These are phyloP conservation scores for Verticillium dahliae DNA, from an alignment of 2,329 filamentous ascomycete genomes.

Conservation along the genomic window DNA sequence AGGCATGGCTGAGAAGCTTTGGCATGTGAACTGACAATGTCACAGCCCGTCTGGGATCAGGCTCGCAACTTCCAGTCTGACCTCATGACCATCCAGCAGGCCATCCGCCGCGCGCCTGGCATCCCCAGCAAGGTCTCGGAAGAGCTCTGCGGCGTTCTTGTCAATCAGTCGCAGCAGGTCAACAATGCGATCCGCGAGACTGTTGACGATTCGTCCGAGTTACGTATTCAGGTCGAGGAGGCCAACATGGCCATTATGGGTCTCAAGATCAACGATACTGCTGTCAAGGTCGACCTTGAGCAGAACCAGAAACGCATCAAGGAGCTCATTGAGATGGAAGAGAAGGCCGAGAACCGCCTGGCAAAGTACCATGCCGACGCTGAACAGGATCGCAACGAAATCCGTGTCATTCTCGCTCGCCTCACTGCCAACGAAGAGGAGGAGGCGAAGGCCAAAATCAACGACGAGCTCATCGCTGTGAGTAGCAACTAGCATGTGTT, in stretches of 20 bases:
- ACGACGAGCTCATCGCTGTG: neutral
- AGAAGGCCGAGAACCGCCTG: constrained; percentile 13
- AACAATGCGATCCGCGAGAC: constrained; percentile 14
- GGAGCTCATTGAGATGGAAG: constrained; percentile 15
- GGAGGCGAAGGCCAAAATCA: constrained; percentile 11
- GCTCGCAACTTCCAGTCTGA: constrained; percentile 10
- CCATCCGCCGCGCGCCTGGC: constrained; percentile 11
- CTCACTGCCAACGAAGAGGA: constrained; percentile 11
- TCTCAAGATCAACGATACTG: constrained; percentile 10
- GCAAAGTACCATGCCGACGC: constrained; percentile 9
- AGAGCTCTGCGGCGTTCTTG: constrained; percentile 9
- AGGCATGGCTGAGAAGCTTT: neutral
- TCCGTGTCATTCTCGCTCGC: constrained; percentile 8
- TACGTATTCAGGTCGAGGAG: constrained; percentile 21
- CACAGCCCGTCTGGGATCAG: constrained; percentile 9
- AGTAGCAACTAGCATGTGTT: neutral
- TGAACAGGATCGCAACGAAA: constrained; percentile 9
- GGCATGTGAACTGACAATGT: neutral
- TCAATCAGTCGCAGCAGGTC: constrained; percentile 20
- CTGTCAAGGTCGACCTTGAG: constrained; percentile 6
- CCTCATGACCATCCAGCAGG: constrained; percentile 12
- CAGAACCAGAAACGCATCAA: constrained; percentile 13
- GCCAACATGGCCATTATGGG: constrained; percentile 22
- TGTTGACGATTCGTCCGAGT: constrained; percentile 11
- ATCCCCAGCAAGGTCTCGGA: constrained; percentile 10